Percentiles rank a stretch among this genome's conserved stretches.
Conservation (phyloP, 768 basidiomycete genomes). For the Pleurotus giganteus region DNA sequence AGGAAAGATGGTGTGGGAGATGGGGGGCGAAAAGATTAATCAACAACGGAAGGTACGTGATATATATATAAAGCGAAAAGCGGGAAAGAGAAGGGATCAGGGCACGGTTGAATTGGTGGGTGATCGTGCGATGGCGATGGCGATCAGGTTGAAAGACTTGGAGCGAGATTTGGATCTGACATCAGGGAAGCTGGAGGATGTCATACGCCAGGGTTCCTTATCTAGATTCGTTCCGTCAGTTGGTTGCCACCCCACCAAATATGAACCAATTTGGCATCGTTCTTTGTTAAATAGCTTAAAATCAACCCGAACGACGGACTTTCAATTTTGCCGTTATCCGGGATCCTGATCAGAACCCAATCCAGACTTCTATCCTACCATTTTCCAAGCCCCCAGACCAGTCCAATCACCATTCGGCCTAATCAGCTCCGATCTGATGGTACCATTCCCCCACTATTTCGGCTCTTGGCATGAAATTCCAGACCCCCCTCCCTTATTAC, state of each 20-base stretch:
- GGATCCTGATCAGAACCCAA: constrained; percentile 10
- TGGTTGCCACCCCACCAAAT: constrained; percentile 8
- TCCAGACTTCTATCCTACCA: constrained; percentile 2
- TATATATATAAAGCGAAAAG: constrained; percentile 55
- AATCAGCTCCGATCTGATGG: neutral
- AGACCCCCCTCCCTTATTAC: neutral
- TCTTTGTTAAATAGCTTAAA: constrained; percentile 11
- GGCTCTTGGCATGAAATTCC: neutral
- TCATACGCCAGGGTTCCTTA: constrained; percentile 26
- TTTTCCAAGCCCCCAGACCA: neutral
- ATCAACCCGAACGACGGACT: constrained; percentile 9
- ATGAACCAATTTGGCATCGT: constrained; percentile 9
- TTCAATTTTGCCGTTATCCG: constrained; percentile 8
- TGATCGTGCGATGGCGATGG: constrained; percentile 60
- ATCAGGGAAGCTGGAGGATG: constrained; percentile 38
- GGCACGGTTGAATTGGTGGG: constrained; percentile 42
- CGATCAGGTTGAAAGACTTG: constrained; percentile 48
- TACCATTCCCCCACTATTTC: neutral
- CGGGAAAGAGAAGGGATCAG: constrained; percentile 38
- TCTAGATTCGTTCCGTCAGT: constrained; percentile 5
- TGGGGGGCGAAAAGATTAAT: constrained; percentile 50
- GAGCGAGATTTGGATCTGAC: constrained; percentile 40
- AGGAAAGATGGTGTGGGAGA: constrained; percentile 28
- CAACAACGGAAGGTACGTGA: constrained; percentile 39
- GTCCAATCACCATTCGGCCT: neutral